phyloP scores from a whole-genome alignment of 2,329 filamentous ascomycete species.

The Polytolypa hystricis region DNA sequence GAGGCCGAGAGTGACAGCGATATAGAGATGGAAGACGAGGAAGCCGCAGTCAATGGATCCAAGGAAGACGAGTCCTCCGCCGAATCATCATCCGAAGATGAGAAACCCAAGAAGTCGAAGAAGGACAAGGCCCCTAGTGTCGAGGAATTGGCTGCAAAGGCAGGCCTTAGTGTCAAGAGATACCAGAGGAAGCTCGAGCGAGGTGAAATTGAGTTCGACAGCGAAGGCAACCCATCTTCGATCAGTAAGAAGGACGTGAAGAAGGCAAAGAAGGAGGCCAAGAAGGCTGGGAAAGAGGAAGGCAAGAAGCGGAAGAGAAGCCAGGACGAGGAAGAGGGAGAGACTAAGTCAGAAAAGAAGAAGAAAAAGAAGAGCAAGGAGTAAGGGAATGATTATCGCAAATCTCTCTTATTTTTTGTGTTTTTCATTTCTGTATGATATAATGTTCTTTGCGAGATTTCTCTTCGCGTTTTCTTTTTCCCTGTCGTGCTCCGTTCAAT shows the following conservation, averaged over 20 bases:
- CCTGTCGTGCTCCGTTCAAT: background rate
- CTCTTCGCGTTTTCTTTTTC: constrained; percentile 12
- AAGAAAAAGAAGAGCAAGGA: constrained; percentile 56
- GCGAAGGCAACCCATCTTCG: constrained; percentile 54
- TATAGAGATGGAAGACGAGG: constrained; percentile 26
- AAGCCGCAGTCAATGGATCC: constrained; percentile 20
- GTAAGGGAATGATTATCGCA: constrained; percentile 18
- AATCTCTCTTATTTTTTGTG: constrained; percentile 11
- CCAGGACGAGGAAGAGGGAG: constrained; percentile 45
- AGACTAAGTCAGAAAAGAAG: constrained; percentile 42
- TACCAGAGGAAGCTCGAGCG: constrained; percentile 70
- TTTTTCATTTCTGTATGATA: constrained; percentile 31
- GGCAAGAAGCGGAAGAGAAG: constrained; percentile 62
- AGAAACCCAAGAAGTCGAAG: constrained; percentile 26
- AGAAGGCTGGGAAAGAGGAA: constrained; percentile 42
- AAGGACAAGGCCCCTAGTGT: constrained; percentile 34
- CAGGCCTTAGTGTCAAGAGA: constrained; percentile 61
- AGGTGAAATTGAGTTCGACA: constrained; percentile 58
- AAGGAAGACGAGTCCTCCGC: constrained; percentile 16
- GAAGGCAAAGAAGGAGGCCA: constrained; percentile 55
- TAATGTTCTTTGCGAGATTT: constrained; percentile 25
- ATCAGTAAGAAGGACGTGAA: constrained; percentile 68
- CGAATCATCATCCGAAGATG: constrained; percentile 18
- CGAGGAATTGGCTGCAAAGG: constrained; percentile 51
- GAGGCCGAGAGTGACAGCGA: constrained; percentile 36